Base-by-base conservation (phyloP, 768 basidiomycete species). In the Hemileccinum impolitum region DNA sequence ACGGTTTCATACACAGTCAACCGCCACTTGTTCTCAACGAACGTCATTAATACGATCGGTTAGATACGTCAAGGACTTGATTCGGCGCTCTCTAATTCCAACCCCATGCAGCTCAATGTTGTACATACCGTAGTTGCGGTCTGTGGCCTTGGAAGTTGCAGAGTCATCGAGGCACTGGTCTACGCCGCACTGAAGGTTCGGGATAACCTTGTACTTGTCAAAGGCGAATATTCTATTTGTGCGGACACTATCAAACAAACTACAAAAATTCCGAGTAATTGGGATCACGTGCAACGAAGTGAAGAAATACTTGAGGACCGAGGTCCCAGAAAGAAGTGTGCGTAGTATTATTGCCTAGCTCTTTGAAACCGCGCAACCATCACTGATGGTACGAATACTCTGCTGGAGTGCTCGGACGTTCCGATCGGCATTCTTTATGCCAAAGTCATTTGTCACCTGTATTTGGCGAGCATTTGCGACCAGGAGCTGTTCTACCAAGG, bases 341-440 rank as follows among this genome's bases (percentile, higher is more conserved):
- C 77, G 68, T 91, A 98, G 66, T 91, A 97, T 37, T 91, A 97
- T 37, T 73, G 72, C 62, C 89, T 84, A 6, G 85, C 87, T 17
- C 81, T 78, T 46, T 86, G 81, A 51, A 97, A 87, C 51, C 87
- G 83, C 7, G 81, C 78, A 48, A 80, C 82, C 80, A 43, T 79
- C 75, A 5, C 79, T 78, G 44, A 92, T 78, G 8, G 85, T 84
- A 63, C 89, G 90, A 60, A 94, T 78, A 58, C 88, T 85, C 64
- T 98, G 95, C 61, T 95, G 94, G 32, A 98, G 75, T 17, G 95
- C 90, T 30, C 93, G 76, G 41, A 95, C 87, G 66, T 95, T 94
- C 25, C 92, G 82, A 62, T 82, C 69, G 56, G 97, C 87, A 71
- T 95, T 96, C 62, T 83, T 79, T 55, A 94, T 79, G 2, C 95